Evolutionary conservation across 441 rosid species (phyloP), one percentile per base, ranked within the genome.

Genomic region (Erodium chrysanthum): DNA sequence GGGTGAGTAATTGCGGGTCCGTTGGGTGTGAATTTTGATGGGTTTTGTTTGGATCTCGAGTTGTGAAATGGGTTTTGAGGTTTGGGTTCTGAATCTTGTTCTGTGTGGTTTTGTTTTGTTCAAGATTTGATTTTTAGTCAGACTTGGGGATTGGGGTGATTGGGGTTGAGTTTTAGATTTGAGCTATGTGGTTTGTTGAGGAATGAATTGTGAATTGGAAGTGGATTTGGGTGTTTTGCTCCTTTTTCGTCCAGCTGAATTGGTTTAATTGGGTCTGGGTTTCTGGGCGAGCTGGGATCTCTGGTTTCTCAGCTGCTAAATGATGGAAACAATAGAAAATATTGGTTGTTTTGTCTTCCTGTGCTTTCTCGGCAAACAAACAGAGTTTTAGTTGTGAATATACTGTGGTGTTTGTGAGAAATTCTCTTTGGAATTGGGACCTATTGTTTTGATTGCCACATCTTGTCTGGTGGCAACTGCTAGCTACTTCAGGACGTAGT

Each of bases 1-100:
- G 96, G 78, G 99, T 95, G 69, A 64, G 85, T 76, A 7, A 52
- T 62, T 46, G 23, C 40, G 44, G 50, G 73, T 82, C 62, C 18
- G 17, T 27, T 35, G 14, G 65, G 33, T 35, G 72, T 69, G 48
- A 33, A 29, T 62, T 35, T 18, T 50, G 40, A 20, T 20, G 50
- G 52, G 25, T 54, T 72, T 44, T 75, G 46, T 66, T 67, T 72
- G 68, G 78, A 77, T 82, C 80, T 66, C 42, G 63, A 52, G 35
- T 62, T 72, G 52, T 22, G n/a, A 22, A 52, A 7, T 60, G n/a
- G 64, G 35, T 18, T 17, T 23, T 60, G 64, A 25, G 64, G 1
- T 60, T 23, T 12, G 71, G 56, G 68, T 73, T 61, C 48, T 17
- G 20, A 52, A 66, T 69, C 40, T 61, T 31, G 68, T 50, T 69